These are phyloP conservation scores for Colletotrichum kahawae DNA, from an alignment of 2,329 filamentous ascomycete species.

Conservation along the genomic window DNA sequence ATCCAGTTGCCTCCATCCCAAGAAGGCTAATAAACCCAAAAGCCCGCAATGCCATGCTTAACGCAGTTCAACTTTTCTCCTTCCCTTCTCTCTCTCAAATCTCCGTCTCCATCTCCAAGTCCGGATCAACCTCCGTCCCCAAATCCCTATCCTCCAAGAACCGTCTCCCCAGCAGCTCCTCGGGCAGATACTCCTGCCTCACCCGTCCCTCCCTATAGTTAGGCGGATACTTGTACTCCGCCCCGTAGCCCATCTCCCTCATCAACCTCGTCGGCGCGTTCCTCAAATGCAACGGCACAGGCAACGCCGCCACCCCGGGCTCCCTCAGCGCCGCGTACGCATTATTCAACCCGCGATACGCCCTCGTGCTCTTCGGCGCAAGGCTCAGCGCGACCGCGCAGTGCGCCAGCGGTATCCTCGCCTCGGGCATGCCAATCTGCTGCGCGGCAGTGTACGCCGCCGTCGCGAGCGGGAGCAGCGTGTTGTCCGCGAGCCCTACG, in stretches of 20 bases:
- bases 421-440: slow-evolving; percentile 95
- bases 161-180: slow-evolving; percentile 68
- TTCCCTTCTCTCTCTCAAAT: not conserved
- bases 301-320: slow-evolving; percentile 80
- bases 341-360: slow-evolving; percentile 82
- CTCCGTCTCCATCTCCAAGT: slow-evolving; percentile 51
- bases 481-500: slow-evolving; percentile 87
- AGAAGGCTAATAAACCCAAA: not conserved
- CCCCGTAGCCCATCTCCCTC: slow-evolving; percentile 90
- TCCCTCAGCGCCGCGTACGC: slow-evolving; percentile 81
- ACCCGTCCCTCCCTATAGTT: slow-evolving; percentile 85
- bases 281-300: slow-evolving; percentile 84
- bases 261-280: slow-evolving; percentile 93
- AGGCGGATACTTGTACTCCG: slow-evolving; percentile 96
- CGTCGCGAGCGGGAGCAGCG: slow-evolving; percentile 82
- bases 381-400: slow-evolving; percentile 80
- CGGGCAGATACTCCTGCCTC: slow-evolving; percentile 88
- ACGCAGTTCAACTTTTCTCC: not conserved
- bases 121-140: slow-evolving; percentile 78
- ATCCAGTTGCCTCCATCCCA: not conserved
- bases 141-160: slow-evolving; percentile 85
- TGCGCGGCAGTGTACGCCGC: slow-evolving; percentile 87
- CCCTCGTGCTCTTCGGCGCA: slow-evolving; percentile 84
- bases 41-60: not conserved
- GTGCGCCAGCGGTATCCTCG: slow-evolving; percentile 89